These are phyloP conservation scores for Heteromeles arbutifolia DNA, from an alignment of 306 rosid genomes.

Conservation along the genomic window DNA sequence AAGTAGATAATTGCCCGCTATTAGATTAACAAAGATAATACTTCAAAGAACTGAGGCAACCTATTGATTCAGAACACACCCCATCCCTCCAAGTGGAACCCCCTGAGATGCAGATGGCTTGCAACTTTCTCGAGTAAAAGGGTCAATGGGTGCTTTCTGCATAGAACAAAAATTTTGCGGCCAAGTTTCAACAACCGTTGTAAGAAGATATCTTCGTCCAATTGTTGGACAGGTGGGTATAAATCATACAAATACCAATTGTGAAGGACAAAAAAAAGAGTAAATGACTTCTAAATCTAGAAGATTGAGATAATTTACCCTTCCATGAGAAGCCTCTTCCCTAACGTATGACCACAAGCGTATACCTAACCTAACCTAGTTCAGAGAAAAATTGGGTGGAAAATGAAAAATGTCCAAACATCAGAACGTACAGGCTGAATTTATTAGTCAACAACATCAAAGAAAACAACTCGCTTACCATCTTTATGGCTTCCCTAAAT, in stretches of 20 bases:
- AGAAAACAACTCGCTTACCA: constrained; percentile 52
- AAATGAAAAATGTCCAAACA: background rate
- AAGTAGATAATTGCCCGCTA: constrained; percentile 14
- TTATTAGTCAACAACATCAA: background rate
- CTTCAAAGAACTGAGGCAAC: background rate
- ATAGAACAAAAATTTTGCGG: constrained; percentile 5
- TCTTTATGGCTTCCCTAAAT: constrained; percentile 84
- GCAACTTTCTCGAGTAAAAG: constrained; percentile 89
- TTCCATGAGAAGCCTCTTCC: constrained; percentile 99
- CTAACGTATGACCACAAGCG: constrained; percentile 97
- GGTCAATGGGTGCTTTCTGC: constrained; percentile 99
- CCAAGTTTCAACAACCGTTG: constrained; percentile 17
- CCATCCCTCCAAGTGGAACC: constrained; percentile 99
- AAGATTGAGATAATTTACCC: constrained; percentile 53
- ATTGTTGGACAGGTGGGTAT: background rate
- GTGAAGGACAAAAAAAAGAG: background rate
- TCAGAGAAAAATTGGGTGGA: constrained; percentile 4
- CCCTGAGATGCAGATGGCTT: constrained; percentile 99
- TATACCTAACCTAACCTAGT: constrained; percentile 77
- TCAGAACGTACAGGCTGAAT: background rate
- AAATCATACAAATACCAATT: background rate
- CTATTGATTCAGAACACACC: constrained; percentile 43
- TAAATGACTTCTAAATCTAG: constrained; percentile 2
- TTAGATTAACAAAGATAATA: constrained; percentile 9
- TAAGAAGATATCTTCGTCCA: background rate